Base-by-base conservation (phyloP, 768 basidiomycete genomes). In the Suillus placidus region DNA sequence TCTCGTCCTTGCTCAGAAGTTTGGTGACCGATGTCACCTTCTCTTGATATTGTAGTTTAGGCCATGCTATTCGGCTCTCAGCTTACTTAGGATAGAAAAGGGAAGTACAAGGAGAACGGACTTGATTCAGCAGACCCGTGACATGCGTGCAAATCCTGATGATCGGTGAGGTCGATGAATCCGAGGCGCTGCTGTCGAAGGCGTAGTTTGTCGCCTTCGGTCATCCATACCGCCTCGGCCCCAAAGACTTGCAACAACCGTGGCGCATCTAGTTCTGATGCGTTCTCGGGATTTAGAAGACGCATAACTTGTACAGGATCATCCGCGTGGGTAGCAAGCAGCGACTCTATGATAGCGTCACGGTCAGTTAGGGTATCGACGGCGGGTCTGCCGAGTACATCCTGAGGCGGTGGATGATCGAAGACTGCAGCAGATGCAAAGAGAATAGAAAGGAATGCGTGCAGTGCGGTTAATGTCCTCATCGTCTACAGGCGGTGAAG, bases 11-110 rank as follows among this genome's bases (percentile, higher is more conserved):
- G 5, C 64, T 61, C 18, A 68, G 16, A 30, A 14, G 35, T 23
- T 42, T 20, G 7, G 68, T 65, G 45, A 63, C 66, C 5, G 55
- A 3, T 32, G 32, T 23, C 34, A 74, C 56, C 54, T 49, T 68
- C 32, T 71, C 69, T 47, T 72, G 58, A 16, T 66, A 61, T 20
- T 56, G 65, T 16, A 69, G 32, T 54, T 60, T 26, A 23, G 73
- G 69, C 67, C 73, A 72, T 20, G 56, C 71, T 70, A 47, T 12
- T 75, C 72, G 20, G 79, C 80, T 65, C 20, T 85, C 77, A 68
- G 83, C 84, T 38, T 78, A 79, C 84, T 37, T 78, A 78, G 26
- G 12, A 58, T 34, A 62, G 56, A 16, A 40, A 10, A 34, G 14
- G 26, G 18, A 40, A 40, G 38, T 26, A 30, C 37, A 9, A 38